Base-by-base conservation (phyloP, 2,329 filamentous ascomycete genomes). In the Epichloe amarillans region DNA sequence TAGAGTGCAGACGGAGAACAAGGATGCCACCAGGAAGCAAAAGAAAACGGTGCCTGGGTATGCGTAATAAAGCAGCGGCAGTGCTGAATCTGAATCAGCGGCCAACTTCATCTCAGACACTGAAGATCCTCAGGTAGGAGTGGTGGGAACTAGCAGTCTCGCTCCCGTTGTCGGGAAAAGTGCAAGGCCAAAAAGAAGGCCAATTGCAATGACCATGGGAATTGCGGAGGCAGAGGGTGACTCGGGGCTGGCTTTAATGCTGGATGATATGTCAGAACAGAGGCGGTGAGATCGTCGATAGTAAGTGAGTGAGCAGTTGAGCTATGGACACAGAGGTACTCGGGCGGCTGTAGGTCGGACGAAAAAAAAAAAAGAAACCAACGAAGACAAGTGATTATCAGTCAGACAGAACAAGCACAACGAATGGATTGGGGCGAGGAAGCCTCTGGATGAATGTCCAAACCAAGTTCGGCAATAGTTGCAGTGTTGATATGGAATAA, bases 41-140 rank as follows among this genome's bases (percentile, higher is more conserved):
- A 70, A 46, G 57, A 82, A 81, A 52, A 81, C 64, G 19, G 70
- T 52, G 10, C 74, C 69, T 11, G 83, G 80, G 56, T 78, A 82
- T 8, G 71, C 64, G 61, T 84, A 84, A 64, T 79, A 77, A 43
- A 83, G 66, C 55, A 66, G 65, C 44, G 66, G 62, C 50, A 74
- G 63, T 54, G 68, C 54, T 37, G 55, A 50, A 46, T 55, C 53
- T 37, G 53, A 35, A 21, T 50, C 50, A 42, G 39, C 36, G 38
- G 39, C 39, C 5, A 46, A 43, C 17, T 49, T 46, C 52, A 53
- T 53, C 17, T 37, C 35, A 11, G 47, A 46, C 10, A 33, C 12
- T 15, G 15, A 11, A 38, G 12, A 30, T 38, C 7, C 37, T 35
- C 11, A 30, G 37, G 21, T 23, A 17, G 19, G 47, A 4, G 17